Percentiles rank a stretch among this genome's conserved stretches.
Conservation (phyloP, 345 rosid genomes). For the Sisymbrium irio region DNA sequence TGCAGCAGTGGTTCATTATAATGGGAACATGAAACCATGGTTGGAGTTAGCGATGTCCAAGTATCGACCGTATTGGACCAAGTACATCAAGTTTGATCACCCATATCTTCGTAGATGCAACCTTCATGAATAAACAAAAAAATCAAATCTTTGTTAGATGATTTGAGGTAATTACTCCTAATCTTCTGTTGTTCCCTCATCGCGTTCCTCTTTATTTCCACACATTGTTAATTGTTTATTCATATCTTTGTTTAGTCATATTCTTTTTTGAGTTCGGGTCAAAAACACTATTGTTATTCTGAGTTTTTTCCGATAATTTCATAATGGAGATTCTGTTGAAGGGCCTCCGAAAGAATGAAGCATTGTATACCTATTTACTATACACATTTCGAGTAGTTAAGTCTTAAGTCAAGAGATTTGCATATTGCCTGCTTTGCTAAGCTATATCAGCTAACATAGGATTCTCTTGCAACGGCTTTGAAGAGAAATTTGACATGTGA, state of each 20-base stretch:
- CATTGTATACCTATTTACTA: too few species aligned
- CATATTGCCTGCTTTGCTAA: too few species aligned
- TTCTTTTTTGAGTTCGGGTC: constrained; percentile 5
- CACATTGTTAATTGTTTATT: constrained; percentile 34
- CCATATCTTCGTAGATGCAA: constrained; percentile 82
- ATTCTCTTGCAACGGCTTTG: too few species aligned
- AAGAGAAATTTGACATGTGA: too few species aligned
- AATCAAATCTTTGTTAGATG: constrained; percentile 14
- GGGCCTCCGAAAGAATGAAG: too few species aligned
- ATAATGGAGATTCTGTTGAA: not conserved
- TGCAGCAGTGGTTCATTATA: constrained; percentile 95
- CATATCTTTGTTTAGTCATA: constrained; percentile 35
- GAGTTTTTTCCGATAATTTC: constrained; percentile 3
- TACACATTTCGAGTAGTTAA: too few species aligned
- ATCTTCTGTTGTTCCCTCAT: not conserved
- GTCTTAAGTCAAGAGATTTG: too few species aligned
- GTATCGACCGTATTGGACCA: constrained; percentile 87
- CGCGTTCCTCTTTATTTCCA: constrained; percentile 15
- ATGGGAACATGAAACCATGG: constrained; percentile 99
- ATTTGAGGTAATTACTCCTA: constrained; percentile 27
- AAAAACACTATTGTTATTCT: constrained; percentile 15
- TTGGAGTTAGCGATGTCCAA: constrained; percentile 95
- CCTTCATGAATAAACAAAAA: constrained; percentile 43
- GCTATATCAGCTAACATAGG: too few species aligned
- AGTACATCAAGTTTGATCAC: constrained; percentile 85